Evolutionary conservation across 2,329 filamentous ascomycete species (phyloP).

Genomic region (Arthrobotrys megalospora): DNA sequence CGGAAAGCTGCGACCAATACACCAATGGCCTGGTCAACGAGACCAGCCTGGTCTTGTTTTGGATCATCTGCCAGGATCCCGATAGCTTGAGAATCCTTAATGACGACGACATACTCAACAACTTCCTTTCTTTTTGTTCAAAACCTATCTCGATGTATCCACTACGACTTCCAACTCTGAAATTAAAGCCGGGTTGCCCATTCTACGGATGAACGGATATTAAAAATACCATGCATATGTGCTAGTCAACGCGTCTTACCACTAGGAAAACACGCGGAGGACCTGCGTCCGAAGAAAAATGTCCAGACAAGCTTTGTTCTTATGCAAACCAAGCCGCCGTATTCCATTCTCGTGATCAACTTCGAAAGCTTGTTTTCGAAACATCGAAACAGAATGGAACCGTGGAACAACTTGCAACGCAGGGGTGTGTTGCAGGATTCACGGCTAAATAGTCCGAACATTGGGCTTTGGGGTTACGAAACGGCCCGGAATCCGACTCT

Average conservation of each 20-base stretch:
- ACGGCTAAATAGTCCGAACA: conserved; percentile 53
- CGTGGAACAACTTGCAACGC: conserved; percentile 42
- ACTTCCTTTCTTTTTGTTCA: not conserved
- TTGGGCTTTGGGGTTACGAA: not conserved
- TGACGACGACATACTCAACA: conserved; percentile 11
- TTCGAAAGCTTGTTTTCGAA: conserved; percentile 53
- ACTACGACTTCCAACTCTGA: not conserved
- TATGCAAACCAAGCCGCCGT: conserved; percentile 28
- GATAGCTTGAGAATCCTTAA: not conserved
- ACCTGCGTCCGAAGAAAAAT: conserved; percentile 45
- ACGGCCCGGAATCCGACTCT: conserved; percentile 50
- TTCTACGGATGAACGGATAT: conserved; percentile 38
- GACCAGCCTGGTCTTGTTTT: not conserved
- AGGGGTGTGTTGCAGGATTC: conserved; percentile 46
- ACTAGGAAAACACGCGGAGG: conserved; percentile 15
- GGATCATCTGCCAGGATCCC: conserved; percentile 32
- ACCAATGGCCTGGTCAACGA: too few species aligned
- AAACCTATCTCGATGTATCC: not conserved
- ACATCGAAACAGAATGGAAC: conserved; percentile 12
- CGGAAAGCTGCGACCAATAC: not conserved
- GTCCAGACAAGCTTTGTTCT: conserved; percentile 39
- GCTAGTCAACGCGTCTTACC: not conserved
- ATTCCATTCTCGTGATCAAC: conserved; percentile 28
- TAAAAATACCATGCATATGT: conserved; percentile 6
- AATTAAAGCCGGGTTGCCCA: not conserved